Evolutionary conservation across 805 yeast species (phyloP).

Genomic region (Schizosaccharomyces octosporus): DNA sequence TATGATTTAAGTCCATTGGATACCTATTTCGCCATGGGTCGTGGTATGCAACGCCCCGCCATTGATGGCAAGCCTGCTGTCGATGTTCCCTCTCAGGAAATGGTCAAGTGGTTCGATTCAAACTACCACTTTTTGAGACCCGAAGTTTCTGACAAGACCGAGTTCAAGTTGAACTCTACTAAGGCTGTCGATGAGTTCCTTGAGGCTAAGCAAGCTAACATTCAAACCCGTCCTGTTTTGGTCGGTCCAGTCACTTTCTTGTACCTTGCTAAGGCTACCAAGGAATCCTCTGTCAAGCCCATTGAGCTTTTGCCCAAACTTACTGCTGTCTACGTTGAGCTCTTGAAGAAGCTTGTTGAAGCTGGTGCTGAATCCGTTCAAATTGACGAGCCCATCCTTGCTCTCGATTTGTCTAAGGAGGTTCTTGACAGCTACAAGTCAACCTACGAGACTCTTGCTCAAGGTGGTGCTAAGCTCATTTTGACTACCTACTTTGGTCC

Average conservation of each 20-base stretch:
- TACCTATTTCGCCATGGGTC: slow-evolving; percentile 95
- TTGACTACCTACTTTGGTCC: slow-evolving; percentile 94
- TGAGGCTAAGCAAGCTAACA: slow-evolving; percentile 91
- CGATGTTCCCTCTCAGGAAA: slow-evolving; percentile 68
- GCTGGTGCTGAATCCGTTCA: slow-evolving; percentile 94
- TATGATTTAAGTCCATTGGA: slow-evolving; percentile 71
- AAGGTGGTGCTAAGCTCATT: slow-evolving; percentile 42
- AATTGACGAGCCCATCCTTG: slow-evolving; percentile 92
- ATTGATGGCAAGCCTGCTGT: slow-evolving; percentile 90
- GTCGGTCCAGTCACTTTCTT: slow-evolving; percentile 93
- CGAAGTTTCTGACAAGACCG: slow-evolving; percentile 83
- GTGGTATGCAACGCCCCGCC: slow-evolving; percentile 96
- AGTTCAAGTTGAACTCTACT: slow-evolving; percentile 83
- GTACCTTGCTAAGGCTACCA: slow-evolving; percentile 91
- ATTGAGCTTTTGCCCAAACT: slow-evolving; percentile 68
- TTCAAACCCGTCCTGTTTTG: slow-evolving; percentile 91
- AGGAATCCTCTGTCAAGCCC: slow-evolving; percentile 86
- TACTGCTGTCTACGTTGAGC: slow-evolving; percentile 78
- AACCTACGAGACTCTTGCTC: slow-evolving; percentile 56
- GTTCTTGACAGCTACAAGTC: slow-evolving; percentile 69
- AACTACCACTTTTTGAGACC: slow-evolving; percentile 99
- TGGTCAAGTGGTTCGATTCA: slow-evolving; percentile 99
- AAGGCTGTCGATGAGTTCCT: slow-evolving; percentile 94
- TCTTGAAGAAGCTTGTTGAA: slow-evolving; percentile 60
- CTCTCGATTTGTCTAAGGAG: slow-evolving; percentile 68